Percentiles rank a stretch among this genome's conserved stretches.
phyloP scores from a whole-genome alignment of 192 early-diverging fungal species.

The Dimargaris xerosporica region DNA sequence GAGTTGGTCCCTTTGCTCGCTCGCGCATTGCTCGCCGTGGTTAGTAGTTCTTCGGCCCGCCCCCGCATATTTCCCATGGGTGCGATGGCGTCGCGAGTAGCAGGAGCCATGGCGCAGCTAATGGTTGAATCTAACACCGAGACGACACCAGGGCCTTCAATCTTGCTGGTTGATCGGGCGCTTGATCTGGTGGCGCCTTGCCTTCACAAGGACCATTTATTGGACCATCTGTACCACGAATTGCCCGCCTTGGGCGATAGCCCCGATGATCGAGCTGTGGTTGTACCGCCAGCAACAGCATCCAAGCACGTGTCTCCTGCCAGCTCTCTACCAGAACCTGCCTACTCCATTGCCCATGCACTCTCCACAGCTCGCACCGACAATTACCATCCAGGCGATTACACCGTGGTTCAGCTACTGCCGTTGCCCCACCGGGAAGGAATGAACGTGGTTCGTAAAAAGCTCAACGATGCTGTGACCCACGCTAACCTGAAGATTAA shows the following conservation, averaged over 20 bases:
- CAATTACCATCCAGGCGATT: background rate
- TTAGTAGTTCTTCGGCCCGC: no score
- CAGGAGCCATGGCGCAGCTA: no score
- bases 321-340: no score
- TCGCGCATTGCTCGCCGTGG: no score
- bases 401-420: background rate
- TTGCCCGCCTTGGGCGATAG: background rate
- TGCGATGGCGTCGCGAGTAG: no score
- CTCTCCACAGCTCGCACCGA: no score
- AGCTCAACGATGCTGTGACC: background rate
- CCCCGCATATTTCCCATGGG: no score
- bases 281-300: no score
- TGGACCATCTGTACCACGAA: background rate
- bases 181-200: slow-evolving; percentile 4
- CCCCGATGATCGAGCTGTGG: background rate
- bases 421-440: background rate
- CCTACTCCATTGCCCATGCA: no score
- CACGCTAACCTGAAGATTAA: background rate
- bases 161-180: background rate
- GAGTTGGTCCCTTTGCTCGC: no score
- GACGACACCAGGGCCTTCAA: background rate
- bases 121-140: no score
- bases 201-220: background rate
- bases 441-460: background rate
- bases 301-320: no score